phyloP scores from a whole-genome alignment of 1,284 basidiomycete genomes.

The Chondrostereum purpureum region DNA sequence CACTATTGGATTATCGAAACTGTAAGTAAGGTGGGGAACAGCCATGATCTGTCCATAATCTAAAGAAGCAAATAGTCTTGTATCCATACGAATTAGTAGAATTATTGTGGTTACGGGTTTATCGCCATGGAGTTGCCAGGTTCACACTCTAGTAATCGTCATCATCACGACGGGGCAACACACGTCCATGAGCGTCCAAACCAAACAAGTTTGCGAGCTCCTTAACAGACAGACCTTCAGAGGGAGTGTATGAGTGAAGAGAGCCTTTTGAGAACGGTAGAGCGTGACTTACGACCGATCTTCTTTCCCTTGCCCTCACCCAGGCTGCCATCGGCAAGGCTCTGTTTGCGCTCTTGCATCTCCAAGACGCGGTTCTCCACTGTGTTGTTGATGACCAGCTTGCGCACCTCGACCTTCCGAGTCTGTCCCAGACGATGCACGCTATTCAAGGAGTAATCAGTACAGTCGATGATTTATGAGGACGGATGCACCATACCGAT shows the following conservation, averaged over 20 bases:
- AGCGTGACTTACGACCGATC: constrained; percentile 41
- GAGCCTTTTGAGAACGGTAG: no score
- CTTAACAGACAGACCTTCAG: constrained; percentile 36
- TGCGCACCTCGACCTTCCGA: constrained; percentile 49
- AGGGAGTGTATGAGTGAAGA: constrained; percentile 1
- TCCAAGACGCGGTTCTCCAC: constrained; percentile 56
- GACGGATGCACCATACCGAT: constrained; percentile 20
- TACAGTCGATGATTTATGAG: constrained; percentile 2
- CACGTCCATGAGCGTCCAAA: constrained; percentile 36
- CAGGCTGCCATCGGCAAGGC: constrained; percentile 51
- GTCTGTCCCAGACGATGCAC: constrained; percentile 50
- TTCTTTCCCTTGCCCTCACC: constrained; percentile 55
- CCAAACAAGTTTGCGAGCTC: constrained; percentile 38
- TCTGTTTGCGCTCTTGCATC: constrained; percentile 52
- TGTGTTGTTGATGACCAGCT: constrained; percentile 49
- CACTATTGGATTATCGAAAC: no score
- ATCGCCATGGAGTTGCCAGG: not conserved
- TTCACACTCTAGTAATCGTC: not conserved
- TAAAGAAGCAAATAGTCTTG: no score
- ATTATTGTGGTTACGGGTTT: no score
- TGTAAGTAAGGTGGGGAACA: no score
- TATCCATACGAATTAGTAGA: no score
- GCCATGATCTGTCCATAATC: no score
- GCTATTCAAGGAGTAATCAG: constrained; percentile 25
- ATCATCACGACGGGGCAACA: no score